Conservation (phyloP, 208 protist genomes). For the Leishmania turanica region DNA sequence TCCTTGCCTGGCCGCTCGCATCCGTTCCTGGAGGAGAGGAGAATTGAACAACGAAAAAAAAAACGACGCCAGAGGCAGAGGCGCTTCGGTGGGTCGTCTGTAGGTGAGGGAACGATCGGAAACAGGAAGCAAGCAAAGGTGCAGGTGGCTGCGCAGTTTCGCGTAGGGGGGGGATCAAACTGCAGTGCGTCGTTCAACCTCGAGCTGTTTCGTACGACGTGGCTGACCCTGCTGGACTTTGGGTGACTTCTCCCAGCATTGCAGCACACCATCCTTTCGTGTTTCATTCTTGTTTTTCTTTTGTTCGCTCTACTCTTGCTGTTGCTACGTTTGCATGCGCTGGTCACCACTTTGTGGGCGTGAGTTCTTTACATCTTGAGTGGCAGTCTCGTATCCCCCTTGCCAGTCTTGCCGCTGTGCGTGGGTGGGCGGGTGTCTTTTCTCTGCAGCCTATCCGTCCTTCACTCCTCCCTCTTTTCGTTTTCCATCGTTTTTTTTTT, state of each 20-base stretch:
- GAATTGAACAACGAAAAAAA: too few relatives aligned
- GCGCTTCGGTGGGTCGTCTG: neutral
- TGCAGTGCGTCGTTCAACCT: neutral
- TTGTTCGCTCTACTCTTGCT: neutral
- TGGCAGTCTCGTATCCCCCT: neutral
- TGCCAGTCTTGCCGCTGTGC: neutral
- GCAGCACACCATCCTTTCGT: neutral
- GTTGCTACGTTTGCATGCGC: neutral
- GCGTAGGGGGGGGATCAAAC: neutral
- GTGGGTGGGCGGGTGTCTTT: neutral
- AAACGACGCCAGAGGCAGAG: neutral
- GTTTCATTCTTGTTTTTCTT: neutral
- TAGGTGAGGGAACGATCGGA: neutral
- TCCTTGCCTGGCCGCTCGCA: neutral
- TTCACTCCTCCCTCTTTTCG: neutral
- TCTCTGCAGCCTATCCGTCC: neutral
- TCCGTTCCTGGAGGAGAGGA: neutral
- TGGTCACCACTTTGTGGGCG: neutral
- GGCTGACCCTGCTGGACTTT: neutral
- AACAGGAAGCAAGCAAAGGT: neutral
- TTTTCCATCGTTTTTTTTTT: neutral
- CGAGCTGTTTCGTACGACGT: neutral
- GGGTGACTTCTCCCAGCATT: neutral
- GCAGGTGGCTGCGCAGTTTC: neutral
- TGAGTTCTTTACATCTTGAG: neutral